Percentiles rank a stretch among this genome's conserved stretches.
These are phyloP conservation scores for Pseudopithomyces chartarum DNA, from an alignment of 2,329 filamentous ascomycete genomes.

Conservation along the genomic window DNA sequence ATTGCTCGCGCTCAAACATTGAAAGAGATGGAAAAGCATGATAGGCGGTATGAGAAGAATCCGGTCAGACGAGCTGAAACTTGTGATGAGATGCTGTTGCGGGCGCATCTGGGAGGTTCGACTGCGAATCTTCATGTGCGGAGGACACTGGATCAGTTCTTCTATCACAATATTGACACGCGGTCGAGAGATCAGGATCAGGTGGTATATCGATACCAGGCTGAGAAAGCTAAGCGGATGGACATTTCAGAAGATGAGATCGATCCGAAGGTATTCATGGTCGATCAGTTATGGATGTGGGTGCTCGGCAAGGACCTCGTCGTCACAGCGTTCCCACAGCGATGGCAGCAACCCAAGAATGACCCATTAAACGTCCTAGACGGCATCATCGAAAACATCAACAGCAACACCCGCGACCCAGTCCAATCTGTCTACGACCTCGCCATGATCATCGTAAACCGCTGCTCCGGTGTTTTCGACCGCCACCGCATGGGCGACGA, in stretches of 20 bases:
- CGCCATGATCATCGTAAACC: constrained; percentile 64
- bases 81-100: constrained; percentile 54
- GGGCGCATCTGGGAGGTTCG: constrained; percentile 53
- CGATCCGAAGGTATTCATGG: constrained; percentile 68
- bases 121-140: constrained; percentile 61
- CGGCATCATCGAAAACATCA: constrained; percentile 67
- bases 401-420: constrained; percentile 65
- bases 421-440: constrained; percentile 67
- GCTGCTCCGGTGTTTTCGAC: constrained; percentile 66
- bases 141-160: constrained; percentile 68
- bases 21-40: constrained; percentile 24
- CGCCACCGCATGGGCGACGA: constrained; percentile 62
- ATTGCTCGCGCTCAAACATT: constrained; percentile 48
- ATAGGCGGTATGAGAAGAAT: constrained; percentile 23
- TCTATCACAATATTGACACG: constrained; percentile 68
- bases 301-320: constrained; percentile 63
- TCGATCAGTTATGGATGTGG: constrained; percentile 72
- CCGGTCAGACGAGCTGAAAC: constrained; percentile 29
- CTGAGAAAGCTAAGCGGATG: constrained; percentile 29
- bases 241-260: constrained; percentile 33
- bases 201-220: constrained; percentile 66
- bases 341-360: constrained; percentile 65
- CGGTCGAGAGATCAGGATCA: constrained; percentile 65
- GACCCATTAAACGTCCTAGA: constrained; percentile 68
- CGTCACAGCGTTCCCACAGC: constrained; percentile 63